Conservation (phyloP, 108 stramenopile species). For the Pseudonitzschia pungens region DNA sequence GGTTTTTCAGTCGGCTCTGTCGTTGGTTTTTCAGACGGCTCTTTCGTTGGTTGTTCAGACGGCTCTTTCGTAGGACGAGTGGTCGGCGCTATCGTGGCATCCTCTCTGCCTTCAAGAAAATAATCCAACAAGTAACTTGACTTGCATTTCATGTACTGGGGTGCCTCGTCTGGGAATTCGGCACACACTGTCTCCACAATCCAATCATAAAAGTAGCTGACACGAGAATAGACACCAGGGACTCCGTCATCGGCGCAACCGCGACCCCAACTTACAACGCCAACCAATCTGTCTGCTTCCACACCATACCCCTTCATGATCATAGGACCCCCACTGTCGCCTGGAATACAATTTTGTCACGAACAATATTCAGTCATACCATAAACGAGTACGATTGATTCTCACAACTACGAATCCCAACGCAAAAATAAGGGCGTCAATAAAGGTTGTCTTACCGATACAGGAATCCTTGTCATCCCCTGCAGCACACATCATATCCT, state of each 20-base stretch:
- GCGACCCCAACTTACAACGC: constrained; percentile 41
- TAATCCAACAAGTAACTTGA: neutral
- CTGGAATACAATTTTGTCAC: constrained; percentile 1
- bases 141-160: constrained; percentile 23
- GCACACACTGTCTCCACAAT: constrained; percentile 53
- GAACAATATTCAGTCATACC: neutral
- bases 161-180: constrained; percentile 30
- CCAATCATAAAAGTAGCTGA: constrained; percentile 61
- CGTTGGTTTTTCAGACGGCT: neutral
- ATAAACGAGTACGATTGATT: neutral
- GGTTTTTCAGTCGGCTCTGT: neutral
- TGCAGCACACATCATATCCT: constrained; percentile 20
- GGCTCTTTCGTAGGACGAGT: neutral
- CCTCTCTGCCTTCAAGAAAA: neutral
- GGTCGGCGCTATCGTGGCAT: neutral
- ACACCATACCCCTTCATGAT: constrained; percentile 16
- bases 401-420: neutral
- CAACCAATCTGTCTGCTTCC: constrained; percentile 35
- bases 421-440: neutral
- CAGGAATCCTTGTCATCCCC: constrained; percentile 8
- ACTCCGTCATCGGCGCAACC: constrained; percentile 29
- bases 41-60: neutral
- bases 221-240: constrained; percentile 47
- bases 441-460: neutral
- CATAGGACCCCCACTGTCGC: constrained; percentile 52